Evolutionary conservation across 176 grass and related monocot genomes (phyloP).

Genomic region (Ensete glaucum): DNA sequence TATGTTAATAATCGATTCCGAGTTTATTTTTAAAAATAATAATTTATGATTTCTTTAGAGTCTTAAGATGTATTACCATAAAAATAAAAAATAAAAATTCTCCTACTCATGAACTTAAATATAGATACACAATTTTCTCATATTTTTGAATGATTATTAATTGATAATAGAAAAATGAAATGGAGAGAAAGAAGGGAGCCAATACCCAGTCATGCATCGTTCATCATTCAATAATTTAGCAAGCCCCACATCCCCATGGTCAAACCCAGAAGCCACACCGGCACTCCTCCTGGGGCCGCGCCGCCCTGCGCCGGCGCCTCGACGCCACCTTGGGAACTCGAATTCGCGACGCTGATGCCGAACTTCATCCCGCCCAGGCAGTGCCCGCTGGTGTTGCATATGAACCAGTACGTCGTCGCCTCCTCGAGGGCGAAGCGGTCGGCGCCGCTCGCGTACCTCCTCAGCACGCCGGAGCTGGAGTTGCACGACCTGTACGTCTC

Average conservation of each 20-base stretch:
- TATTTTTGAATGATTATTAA: no score
- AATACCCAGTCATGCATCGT: neutral
- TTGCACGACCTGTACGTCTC: slow-evolving; percentile 32
- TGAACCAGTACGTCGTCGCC: slow-evolving; percentile 47
- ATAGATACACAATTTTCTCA: no score
- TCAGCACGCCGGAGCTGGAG: slow-evolving; percentile 17
- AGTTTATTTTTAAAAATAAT: no score
- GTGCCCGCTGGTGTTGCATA: slow-evolving; percentile 60
- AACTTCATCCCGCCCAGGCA: slow-evolving; percentile 78
- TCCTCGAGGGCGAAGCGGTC: slow-evolving; percentile 36
- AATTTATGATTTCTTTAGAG: no score
- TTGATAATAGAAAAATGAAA: no score
- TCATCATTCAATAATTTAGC: no score
- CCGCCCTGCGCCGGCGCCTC: neutral
- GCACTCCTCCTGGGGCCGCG: slow-evolving; percentile 2
- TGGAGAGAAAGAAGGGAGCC: no score
- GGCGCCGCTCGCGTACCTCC: slow-evolving; percentile 25
- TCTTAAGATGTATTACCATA: no score
- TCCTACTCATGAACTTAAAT: no score
- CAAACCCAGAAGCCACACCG: neutral
- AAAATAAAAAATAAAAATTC: no score
- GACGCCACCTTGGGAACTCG: no score
- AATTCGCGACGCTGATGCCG: slow-evolving; percentile 24
- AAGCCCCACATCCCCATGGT: neutral
- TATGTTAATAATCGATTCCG: no score